Percentiles rank a stretch among this genome's conserved stretches.
phyloP scores from a whole-genome alignment of 176 grass and related monocot species.

The Phoenix dactylifera region DNA sequence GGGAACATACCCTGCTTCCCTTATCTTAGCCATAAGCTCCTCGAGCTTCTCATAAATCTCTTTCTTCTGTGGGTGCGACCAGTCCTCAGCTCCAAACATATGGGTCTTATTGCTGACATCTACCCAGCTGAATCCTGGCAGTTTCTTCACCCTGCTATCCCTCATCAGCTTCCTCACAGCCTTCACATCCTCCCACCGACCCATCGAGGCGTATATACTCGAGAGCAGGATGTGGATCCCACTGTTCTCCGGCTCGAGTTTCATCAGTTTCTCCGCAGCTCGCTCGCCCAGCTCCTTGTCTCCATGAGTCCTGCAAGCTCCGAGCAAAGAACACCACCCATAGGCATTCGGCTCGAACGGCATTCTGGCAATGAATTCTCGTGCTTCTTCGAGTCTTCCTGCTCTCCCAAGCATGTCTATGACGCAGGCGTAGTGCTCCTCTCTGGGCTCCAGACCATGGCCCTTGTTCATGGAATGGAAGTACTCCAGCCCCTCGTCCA shows the following conservation, averaged over 20 bases:
- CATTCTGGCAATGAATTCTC: conserved; percentile 50
- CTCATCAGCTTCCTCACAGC: conserved; percentile 47
- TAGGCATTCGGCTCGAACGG: conserved; percentile 44
- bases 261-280: conserved; percentile 51
- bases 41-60: conserved; percentile 56
- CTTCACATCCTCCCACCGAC: conserved; percentile 55
- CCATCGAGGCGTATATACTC: conserved; percentile 48
- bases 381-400: conserved; percentile 48
- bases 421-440: conserved; percentile 54
- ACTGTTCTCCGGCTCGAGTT: conserved; percentile 50
- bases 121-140: conserved; percentile 55
- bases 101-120: conserved; percentile 48
- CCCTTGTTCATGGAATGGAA: conserved; percentile 51
- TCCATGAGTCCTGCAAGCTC: conserved; percentile 51
- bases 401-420: conserved; percentile 66
- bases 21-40: conserved; percentile 38
- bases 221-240: conserved; percentile 54
- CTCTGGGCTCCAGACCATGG: conserved; percentile 36
- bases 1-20: conserved; percentile 39
- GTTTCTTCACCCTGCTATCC: conserved; percentile 50
- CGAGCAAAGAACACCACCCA: conserved; percentile 60
- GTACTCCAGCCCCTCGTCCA: conserved; percentile 42
- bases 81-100: conserved; percentile 39
- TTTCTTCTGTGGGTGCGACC: conserved; percentile 34
- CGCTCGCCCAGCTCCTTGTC: conserved; percentile 50